phyloP scores from a whole-genome alignment of 1,284 basidiomycete genomes.

The Boletellus dicymbophilus region DNA sequence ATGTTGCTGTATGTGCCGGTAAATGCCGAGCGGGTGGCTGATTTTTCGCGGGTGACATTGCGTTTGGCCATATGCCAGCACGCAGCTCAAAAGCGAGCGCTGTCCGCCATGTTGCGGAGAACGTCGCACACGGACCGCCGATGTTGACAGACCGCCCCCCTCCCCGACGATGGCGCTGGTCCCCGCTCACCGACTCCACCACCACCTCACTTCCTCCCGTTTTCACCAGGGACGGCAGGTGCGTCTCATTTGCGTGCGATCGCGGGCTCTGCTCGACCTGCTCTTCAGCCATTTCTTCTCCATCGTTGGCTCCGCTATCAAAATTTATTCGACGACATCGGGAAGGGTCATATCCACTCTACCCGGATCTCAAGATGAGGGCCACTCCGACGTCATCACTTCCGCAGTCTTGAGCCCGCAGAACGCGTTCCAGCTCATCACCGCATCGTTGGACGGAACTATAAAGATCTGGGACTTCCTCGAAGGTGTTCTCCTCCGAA shows the following conservation, averaged over 20 bases:
- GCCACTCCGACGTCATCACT: slow-evolving; percentile 65
- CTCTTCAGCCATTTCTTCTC: slow-evolving; percentile 83
- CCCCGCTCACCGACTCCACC: slow-evolving; percentile 69
- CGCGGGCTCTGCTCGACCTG: slow-evolving; percentile 15
- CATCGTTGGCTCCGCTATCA: slow-evolving; percentile 73
- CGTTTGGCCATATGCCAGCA: slow-evolving; percentile 23
- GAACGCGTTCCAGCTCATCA: slow-evolving; percentile 90
- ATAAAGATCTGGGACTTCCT: slow-evolving; percentile 94
- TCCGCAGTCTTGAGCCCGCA: slow-evolving; percentile 80
- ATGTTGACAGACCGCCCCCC: slow-evolving; percentile 11
- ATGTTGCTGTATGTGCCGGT: slow-evolving; percentile 20
- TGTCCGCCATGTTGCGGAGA: slow-evolving; percentile 7
- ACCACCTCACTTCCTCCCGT: slow-evolving; percentile 69
- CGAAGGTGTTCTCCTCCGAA: slow-evolving; percentile 80
- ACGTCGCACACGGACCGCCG: slow-evolving; percentile 19
- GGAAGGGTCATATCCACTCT: slow-evolving; percentile 85
- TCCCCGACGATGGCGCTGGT: slow-evolving; percentile 65
- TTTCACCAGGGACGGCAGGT: slow-evolving; percentile 89
- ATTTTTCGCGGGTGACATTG: slow-evolving; percentile 23
- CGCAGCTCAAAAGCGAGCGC: slow-evolving; percentile 23
- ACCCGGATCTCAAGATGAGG: slow-evolving; percentile 44
- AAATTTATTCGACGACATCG: slow-evolving; percentile 78
- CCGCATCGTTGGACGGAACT: slow-evolving; percentile 81
- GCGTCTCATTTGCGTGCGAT: slow-evolving; percentile 32
- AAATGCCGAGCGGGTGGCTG: slow-evolving; percentile 24